Conservation (phyloP, 108 stramenopile genomes). For the Cyclotella distinguenda region DNA sequence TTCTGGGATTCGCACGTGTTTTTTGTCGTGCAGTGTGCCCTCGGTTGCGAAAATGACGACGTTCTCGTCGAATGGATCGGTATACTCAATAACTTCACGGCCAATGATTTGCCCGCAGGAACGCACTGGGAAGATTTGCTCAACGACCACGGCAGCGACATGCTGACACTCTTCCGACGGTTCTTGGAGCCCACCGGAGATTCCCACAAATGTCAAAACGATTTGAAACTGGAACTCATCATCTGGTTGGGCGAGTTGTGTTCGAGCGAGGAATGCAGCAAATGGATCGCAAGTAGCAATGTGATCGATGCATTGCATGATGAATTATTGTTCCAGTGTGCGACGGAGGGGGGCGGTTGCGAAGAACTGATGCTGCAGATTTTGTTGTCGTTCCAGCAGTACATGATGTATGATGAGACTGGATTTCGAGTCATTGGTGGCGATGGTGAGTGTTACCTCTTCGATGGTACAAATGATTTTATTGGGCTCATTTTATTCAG, state of each 20-base stretch:
- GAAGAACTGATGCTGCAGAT: conserved; percentile 33
- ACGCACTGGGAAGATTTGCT: conserved; percentile 33
- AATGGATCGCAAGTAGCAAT: conserved; percentile 29
- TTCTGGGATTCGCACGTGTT: conserved; percentile 31
- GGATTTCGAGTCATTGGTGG: conserved; percentile 33
- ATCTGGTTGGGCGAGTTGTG: conserved; percentile 40
- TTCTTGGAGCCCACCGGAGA: background rate
- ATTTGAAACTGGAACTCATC: conserved; percentile 26
- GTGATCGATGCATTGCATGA: conserved; percentile 18
- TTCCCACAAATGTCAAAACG: conserved; percentile 14
- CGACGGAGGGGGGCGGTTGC: background rate
- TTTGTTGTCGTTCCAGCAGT: conserved; percentile 24
- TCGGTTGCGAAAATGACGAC: conserved; percentile 21
- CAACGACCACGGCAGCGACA: conserved; percentile 11
- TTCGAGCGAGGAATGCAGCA: conserved; percentile 24
- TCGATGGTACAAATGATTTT: too few relatives aligned
- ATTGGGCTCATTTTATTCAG: background rate
- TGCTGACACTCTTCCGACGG: conserved; percentile 8
- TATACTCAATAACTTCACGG: conserved; percentile 28
- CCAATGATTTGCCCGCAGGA: conserved; percentile 32
- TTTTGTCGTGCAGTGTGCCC: conserved; percentile 1
- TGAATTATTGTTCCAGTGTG: conserved; percentile 12
- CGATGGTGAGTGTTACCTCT: conserved; percentile 31
- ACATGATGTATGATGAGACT: conserved; percentile 25
- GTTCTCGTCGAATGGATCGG: conserved; percentile 34